Conservation (phyloP, 1,139 yeast species). For the Hansenula lynferdii region DNA sequence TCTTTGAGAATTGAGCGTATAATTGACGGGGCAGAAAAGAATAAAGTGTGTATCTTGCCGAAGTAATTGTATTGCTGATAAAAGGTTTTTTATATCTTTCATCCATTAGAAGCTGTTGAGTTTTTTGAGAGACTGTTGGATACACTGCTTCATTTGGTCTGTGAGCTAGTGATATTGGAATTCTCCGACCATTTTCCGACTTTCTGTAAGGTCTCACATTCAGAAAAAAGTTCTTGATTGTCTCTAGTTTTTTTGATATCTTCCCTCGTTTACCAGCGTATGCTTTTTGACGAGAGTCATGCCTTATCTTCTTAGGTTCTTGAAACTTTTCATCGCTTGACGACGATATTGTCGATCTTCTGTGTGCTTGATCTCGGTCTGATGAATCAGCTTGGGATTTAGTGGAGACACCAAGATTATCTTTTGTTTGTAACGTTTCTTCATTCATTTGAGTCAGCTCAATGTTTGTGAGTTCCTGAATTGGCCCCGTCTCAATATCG, state of each 20-base stretch:
- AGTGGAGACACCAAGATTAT: neutral
- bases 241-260: conserved; percentile 16
- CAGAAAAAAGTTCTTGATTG: conserved; percentile 23
- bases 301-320: conserved; percentile 11
- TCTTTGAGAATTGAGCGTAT: conserved; percentile 83
- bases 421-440: neutral
- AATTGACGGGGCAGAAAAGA: conserved; percentile 87
- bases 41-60: conserved; percentile 79
- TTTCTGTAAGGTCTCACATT: conserved; percentile 25
- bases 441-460: conserved; percentile 6
- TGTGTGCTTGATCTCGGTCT: neutral
- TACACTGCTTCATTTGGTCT: conserved; percentile 17
- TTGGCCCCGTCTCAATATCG: conserved; percentile 7
- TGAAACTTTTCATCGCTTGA: conserved; percentile 3
- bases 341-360: conserved; percentile 3
- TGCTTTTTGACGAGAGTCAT: conserved; percentile 6
- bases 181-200: conserved; percentile 64
- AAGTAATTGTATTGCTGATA: conserved; percentile 64
- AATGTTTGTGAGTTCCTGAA: conserved; percentile 2
- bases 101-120: conserved; percentile 42
- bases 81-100: conserved; percentile 67
- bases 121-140: conserved; percentile 14
- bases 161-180: conserved; percentile 56
- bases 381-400: neutral
- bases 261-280: conserved; percentile 21